Conservation (phyloP, 108 stramenopile genomes). For the Nannochloropsis granulata region DNA sequence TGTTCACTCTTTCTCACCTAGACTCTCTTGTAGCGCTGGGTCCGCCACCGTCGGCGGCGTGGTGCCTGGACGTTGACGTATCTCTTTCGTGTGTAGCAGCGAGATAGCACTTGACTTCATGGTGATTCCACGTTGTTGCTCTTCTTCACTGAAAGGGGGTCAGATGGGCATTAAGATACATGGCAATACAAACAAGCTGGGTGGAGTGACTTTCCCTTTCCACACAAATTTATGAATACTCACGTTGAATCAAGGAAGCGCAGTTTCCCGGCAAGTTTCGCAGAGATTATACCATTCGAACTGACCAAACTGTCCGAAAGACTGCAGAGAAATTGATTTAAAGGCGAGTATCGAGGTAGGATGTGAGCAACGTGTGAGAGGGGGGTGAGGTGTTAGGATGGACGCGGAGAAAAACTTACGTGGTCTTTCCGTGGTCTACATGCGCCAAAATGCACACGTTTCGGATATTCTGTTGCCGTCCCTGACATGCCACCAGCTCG, state of each 20-base stretch:
- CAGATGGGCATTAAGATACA: neutral
- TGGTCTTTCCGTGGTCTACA: constrained; percentile 48
- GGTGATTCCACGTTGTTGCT: constrained; percentile 88
- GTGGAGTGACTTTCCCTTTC: neutral
- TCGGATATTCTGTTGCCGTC: constrained; percentile 9
- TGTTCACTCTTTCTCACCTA: neutral
- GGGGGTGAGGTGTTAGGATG: no score
- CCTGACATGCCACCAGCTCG: neutral
- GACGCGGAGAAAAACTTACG: neutral
- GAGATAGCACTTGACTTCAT: constrained; percentile 46
- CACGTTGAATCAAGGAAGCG: constrained; percentile 44
- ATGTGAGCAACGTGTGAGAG: neutral
- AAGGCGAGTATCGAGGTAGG: neutral
- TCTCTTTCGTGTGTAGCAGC: neutral
- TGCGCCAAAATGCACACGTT: constrained; percentile 50
- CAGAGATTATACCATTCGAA: constrained; percentile 47
- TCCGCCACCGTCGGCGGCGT: no score
- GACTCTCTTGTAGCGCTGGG: neutral
- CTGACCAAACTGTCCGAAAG: constrained; percentile 42
- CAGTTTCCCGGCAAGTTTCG: constrained; percentile 45
- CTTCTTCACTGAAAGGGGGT: constrained; percentile 50
- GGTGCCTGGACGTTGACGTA: neutral
- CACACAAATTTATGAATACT: neutral
- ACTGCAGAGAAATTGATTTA: neutral
- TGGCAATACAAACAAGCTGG: no score